These are phyloP conservation scores for Fusarium citri DNA, from an alignment of 2,329 filamentous ascomycete species.

Conservation along the genomic window DNA sequence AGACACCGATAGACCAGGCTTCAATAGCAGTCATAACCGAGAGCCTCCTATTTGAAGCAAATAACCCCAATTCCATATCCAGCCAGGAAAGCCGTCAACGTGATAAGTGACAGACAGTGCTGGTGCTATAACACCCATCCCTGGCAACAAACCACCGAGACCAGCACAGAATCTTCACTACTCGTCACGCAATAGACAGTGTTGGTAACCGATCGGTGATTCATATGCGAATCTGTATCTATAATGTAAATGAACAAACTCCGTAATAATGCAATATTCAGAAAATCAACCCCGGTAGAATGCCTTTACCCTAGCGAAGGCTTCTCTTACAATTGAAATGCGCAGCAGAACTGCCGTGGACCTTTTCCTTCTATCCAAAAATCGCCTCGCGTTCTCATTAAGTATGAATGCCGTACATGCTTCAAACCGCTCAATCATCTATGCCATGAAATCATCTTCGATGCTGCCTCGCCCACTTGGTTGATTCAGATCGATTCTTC, in stretches of 20 bases:
- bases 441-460: constrained; percentile 61
- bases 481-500: constrained; percentile 55
- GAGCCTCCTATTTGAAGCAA: neutral
- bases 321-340: neutral
- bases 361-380: neutral
- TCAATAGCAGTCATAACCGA: neutral
- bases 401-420: neutral
- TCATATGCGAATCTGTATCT: neutral
- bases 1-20: neutral
- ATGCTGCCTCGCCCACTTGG: constrained; percentile 49
- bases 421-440: neutral
- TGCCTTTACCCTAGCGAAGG: neutral
- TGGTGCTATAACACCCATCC: neutral
- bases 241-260: neutral
- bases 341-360: neutral
- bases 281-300: neutral
- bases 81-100: neutral
- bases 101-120: neutral
- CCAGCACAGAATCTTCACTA: neutral
- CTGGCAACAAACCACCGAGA: neutral
- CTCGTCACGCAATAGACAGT: neutral
- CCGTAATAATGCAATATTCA: neutral
- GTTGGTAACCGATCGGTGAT: neutral
- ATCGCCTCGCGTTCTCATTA: neutral
- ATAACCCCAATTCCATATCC: neutral